Base-by-base conservation (phyloP, 371 early-diverging fungal genomes). In the Dinochytrium kinnereticum region DNA sequence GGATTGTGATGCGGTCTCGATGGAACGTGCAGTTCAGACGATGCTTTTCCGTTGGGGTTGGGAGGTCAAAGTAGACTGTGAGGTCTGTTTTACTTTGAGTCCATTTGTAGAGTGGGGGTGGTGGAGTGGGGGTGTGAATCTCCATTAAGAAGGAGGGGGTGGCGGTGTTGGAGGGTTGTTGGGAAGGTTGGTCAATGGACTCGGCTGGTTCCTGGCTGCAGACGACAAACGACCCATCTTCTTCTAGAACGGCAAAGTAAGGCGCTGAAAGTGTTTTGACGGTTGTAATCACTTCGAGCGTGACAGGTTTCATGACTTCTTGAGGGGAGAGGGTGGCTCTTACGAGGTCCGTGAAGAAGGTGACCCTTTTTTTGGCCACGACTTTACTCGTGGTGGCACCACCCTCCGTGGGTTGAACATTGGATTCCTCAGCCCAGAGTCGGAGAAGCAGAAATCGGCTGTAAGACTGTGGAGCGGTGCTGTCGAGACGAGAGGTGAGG, bases 151-250 rank as follows among this genome's bases (percentile, higher is more conserved):
- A n/a, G n/a, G n/a, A n/a, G n/a, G n/a, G n/a, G 10, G 17, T 17
- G 10, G 17, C 15, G 21, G 28, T 55, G 57, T 10, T 37, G 37
- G 61, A 28, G 19, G 3, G 10, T 2, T 5, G 61, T 7, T 33
- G 34, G 61, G 36, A 10, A 5, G 28, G 34, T 10, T 30, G 61
- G 5, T 7, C 3, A 28, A 3, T 51, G 57, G 38, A 51, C 44
- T 50, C 71, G 49, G 65, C 61, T 5, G 61, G 68, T 0, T 31
- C 51, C 15, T 34, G 24, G 40, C 64, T 34, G 10, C 39, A 50
- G 24, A 76, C 37, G 0, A 55, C 34, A 64, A 76, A 75, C n/a
- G 34, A 7, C 24, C 75, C 75, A 57, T 64, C 59, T 30, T 59
- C 51, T 50, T 74, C 74, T 53, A 74, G 68, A 7, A 21, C 34